These are phyloP conservation scores for Fremontodendron californicum DNA, from an alignment of 345 rosid genomes.

Conservation along the genomic window DNA sequence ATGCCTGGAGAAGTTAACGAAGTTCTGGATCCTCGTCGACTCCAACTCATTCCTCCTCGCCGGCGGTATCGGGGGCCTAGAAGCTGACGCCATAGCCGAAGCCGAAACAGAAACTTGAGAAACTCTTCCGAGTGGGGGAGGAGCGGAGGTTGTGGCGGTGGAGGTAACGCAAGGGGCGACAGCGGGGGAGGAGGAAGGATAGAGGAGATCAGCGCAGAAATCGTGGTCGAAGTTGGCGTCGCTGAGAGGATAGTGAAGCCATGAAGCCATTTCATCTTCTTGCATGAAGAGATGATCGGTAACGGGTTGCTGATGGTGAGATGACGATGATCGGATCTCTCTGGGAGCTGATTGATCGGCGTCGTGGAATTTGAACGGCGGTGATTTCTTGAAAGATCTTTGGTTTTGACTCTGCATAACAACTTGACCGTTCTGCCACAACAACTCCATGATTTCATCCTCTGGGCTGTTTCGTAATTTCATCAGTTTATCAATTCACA, in stretches of 20 bases:
- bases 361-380: constrained; percentile 31
- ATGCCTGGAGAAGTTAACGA: constrained; percentile 51
- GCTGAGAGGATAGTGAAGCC: constrained; percentile 74
- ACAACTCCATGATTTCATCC: constrained; percentile 78
- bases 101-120: constrained; percentile 12
- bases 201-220: constrained; percentile 62
- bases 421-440: constrained; percentile 91
- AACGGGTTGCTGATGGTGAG: constrained; percentile 13
- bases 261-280: constrained; percentile 86
- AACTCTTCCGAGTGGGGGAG: constrained; percentile 19
- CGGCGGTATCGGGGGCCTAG: constrained; percentile 48
- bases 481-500: constrained; percentile 4
- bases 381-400: constrained; percentile 43
- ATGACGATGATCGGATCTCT: constrained; percentile 19
- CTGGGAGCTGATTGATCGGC: constrained; percentile 23
- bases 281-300: constrained; percentile 60
- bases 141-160: background rate
- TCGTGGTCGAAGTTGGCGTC: constrained; percentile 54
- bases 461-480: constrained; percentile 35
- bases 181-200: constrained; percentile 33
- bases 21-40: constrained; percentile 40
- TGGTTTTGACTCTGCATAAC: constrained; percentile 65
- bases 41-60: constrained; percentile 29
- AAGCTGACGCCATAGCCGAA: constrained; percentile 17
- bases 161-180: constrained; percentile 31